Evolutionary conservation across 129 eudicot genomes (phyloP).

Genomic region (Centaurea solstitialis): DNA sequence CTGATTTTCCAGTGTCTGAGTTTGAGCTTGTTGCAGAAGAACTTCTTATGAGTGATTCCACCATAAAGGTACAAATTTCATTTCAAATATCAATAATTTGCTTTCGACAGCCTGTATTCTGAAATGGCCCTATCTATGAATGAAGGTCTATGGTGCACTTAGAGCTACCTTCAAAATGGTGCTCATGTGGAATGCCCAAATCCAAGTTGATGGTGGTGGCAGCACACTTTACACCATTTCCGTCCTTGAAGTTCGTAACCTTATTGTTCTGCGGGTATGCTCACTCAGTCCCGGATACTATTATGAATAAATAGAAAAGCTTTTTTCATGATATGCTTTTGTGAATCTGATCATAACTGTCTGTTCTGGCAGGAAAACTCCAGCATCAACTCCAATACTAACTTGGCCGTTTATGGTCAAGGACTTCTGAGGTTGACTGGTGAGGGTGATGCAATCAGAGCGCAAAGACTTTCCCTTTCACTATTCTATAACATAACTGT

Average conservation of each 20-base stretch:
- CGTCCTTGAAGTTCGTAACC: slow-evolving; percentile 93
- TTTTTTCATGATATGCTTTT: neutral
- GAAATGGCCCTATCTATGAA: slow-evolving; percentile 8
- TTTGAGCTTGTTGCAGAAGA: slow-evolving; percentile 97
- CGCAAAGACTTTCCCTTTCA: slow-evolving; percentile 81
- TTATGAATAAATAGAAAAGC: neutral
- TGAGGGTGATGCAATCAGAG: slow-evolving; percentile 87
- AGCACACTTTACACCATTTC: slow-evolving; percentile 72
- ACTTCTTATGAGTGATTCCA: slow-evolving; percentile 90
- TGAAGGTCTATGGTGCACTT: slow-evolving; percentile 90
- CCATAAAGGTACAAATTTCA: slow-evolving; percentile 54
- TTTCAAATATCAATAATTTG: neutral
- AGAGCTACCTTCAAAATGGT: slow-evolving; percentile 90
- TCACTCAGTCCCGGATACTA: neutral
- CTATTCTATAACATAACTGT: slow-evolving; percentile 86
- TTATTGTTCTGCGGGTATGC: slow-evolving; percentile 77
- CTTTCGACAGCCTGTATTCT: neutral
- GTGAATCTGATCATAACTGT: slow-evolving; percentile 5
- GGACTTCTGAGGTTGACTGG: slow-evolving; percentile 82
- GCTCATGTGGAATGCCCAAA: slow-evolving; percentile 88
- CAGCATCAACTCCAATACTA: slow-evolving; percentile 75
- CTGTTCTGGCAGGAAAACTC: slow-evolving; percentile 69
- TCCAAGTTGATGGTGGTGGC: slow-evolving; percentile 83
- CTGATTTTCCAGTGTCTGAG: slow-evolving; percentile 76
- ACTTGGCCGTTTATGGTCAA: slow-evolving; percentile 93